Evolutionary conservation across 2,329 filamentous ascomycete genomes (phyloP).

Genomic region (Hymenoscyphus scutula): DNA sequence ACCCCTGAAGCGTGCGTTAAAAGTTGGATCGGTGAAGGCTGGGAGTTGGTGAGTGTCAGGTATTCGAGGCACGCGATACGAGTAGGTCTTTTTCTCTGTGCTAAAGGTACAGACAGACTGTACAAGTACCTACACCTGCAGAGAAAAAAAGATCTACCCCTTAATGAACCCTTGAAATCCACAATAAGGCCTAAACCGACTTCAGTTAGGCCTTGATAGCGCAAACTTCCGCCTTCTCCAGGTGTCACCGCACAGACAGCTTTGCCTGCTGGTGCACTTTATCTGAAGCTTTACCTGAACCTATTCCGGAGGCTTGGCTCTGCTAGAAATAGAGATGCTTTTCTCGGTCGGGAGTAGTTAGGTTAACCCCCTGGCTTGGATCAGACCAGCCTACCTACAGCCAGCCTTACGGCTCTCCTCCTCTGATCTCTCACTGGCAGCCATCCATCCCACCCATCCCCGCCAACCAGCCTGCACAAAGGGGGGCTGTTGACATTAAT

Average conservation of each 20-base stretch:
- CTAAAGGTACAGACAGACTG: no score
- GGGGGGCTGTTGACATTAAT: no score
- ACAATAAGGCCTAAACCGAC: background rate
- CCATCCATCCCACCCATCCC: no score
- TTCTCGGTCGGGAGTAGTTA: background rate
- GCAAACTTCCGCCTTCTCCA: background rate
- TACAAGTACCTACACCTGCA: no score
- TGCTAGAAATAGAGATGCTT: background rate
- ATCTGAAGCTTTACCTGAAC: background rate
- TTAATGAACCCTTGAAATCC: background rate
- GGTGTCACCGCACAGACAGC: background rate
- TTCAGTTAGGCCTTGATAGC: background rate
- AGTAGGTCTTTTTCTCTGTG: no score
- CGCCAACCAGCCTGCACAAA: no score
- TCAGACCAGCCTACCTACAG: background rate
- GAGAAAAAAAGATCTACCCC: background rate
- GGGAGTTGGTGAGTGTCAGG: background rate
- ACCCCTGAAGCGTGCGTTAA: background rate
- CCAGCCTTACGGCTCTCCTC: slow-evolving; percentile 1
- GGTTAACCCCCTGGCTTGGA: no score
- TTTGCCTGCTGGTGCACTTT: background rate
- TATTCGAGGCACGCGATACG: background rate
- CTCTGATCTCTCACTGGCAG: background rate
- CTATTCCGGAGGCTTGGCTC: background rate
- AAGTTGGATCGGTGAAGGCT: background rate